These are phyloP conservation scores for Moesziomyces globuligerus DNA, from an alignment of 1,284 basidiomycete genomes.

Conservation along the genomic window DNA sequence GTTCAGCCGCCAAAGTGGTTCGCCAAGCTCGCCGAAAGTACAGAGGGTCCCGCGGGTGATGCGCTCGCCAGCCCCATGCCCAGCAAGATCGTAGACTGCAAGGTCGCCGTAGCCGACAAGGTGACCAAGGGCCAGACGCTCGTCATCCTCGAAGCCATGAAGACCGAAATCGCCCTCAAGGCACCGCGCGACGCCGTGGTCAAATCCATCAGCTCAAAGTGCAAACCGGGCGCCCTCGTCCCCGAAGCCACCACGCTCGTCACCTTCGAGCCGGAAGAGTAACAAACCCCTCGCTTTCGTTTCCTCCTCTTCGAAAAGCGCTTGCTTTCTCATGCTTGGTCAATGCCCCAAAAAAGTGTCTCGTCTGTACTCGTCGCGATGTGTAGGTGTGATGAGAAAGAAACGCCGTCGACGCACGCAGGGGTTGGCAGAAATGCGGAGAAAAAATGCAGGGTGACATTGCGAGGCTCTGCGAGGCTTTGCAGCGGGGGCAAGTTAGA, in stretches of 20 bases:
- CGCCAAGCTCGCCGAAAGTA: conserved; percentile 7
- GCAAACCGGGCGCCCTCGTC: conserved; percentile 84
- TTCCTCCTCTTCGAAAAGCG: no score
- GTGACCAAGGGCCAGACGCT: conserved; percentile 83
- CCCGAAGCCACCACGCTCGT: conserved; percentile 84
- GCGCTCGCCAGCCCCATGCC: conserved; percentile 41
- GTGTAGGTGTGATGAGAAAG: no score
- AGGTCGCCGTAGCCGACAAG: conserved; percentile 77
- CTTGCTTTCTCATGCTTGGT: no score
- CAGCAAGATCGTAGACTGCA: conserved; percentile 76
- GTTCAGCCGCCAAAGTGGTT: conserved; percentile 22
- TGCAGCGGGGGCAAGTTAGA: conserved; percentile 23
- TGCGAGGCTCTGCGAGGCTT: background rate
- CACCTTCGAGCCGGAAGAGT: conserved; percentile 66
- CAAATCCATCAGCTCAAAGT: conserved; percentile 70
- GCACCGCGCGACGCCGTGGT: conserved; percentile 77
- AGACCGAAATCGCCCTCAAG: conserved; percentile 78
- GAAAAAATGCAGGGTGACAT: background rate
- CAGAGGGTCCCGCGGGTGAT: background rate
- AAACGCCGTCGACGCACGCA: no score
- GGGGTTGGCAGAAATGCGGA: background rate
- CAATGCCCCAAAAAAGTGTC: no score
- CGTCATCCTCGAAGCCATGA: conserved; percentile 92
- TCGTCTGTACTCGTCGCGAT: no score
- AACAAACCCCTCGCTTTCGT: background rate